Evolutionary conservation across 805 yeast genomes (phyloP).

Genomic region (Priceomyces castillae): DNA sequence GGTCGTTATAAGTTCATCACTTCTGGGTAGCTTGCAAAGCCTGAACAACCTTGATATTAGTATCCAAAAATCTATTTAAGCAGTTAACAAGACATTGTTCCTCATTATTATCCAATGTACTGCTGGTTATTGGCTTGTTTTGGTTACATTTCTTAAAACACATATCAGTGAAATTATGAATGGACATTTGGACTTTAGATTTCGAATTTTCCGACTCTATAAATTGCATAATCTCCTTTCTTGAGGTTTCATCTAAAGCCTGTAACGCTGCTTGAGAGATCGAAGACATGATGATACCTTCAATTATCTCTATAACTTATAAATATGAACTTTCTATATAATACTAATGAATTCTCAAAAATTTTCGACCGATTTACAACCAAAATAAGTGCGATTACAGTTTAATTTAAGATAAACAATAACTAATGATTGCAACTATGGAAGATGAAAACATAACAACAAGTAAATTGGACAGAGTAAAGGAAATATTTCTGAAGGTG

Average conservation of each 20-base stretch:
- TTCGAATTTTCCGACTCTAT: slow-evolving; percentile 81
- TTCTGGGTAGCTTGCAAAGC: slow-evolving; percentile 36
- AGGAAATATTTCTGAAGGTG: slow-evolving; percentile 3
- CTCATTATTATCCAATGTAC: slow-evolving; percentile 55
- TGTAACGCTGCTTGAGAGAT: slow-evolving; percentile 36
- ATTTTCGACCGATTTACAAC: neutral
- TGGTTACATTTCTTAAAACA: slow-evolving; percentile 86
- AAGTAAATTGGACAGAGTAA: slow-evolving; percentile 8
- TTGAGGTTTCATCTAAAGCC: slow-evolving; percentile 60
- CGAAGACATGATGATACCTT: slow-evolving; percentile 26
- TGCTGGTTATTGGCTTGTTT: slow-evolving; percentile 40
- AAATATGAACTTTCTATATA: neutral
- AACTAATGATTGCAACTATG: neutral
- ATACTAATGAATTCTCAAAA: neutral
- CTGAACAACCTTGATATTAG: slow-evolving; percentile 80
- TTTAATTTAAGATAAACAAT: neutral
- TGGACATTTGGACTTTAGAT: slow-evolving; percentile 81
- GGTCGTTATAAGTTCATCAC: slow-evolving; percentile 7
- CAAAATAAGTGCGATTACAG: neutral
- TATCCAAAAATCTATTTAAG: slow-evolving; percentile 80
- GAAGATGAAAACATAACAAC: neutral
- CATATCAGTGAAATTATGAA: slow-evolving; percentile 84
- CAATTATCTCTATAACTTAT: neutral
- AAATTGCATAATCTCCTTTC: slow-evolving; percentile 71
- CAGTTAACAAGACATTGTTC: slow-evolving; percentile 76